Evolutionary conservation across 139 green algal species (phyloP), one percentile per base, ranked within the genome.

Genomic region (Deuterostichococcus epilithicus): DNA sequence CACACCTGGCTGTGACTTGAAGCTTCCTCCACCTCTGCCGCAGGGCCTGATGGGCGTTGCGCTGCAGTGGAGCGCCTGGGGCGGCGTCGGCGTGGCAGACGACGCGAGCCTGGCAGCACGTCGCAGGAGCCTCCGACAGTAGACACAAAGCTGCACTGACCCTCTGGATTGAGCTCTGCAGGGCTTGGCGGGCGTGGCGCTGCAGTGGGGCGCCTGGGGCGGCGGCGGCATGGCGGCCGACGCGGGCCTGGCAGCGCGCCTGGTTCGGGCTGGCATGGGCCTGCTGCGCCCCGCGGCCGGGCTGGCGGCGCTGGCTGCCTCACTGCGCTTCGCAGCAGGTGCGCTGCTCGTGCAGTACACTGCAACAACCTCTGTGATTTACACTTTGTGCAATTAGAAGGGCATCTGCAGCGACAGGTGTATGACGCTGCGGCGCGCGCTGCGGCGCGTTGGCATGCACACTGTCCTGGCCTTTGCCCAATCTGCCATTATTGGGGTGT

Each of bases 131-230:
- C 13, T n/a, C n/a, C n/a, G n/a, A n/a, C n/a, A n/a, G n/a, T n/a
- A n/a, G n/a, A n/a, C n/a, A n/a, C n/a, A n/a, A n/a, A n/a, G n/a
- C n/a, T n/a, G n/a, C n/a, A n/a, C n/a, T n/a, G n/a, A n/a, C n/a
- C n/a, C n/a, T n/a, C 23, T 80, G 80, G 79, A 35, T 28, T n/a
- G n/a, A n/a, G n/a, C n/a, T n/a, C 42, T 47, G 30, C 45, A 68
- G 70, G 78, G 78, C 0, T 25, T 77, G 68, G n/a, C 59, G 1
- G 44, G 23, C 22, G 60, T 80, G 20, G 80, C 75, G 15, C 52
- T 96, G 63, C 94, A 98, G 81, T 98, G 93, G 93, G 94, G 93
- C 42, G 94, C 93, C 25, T 98, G 93, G 94, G 84, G 77, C 2
- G 91, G 90, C 32, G 68, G 45, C 78, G 93, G 93, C 74, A 97